These are phyloP conservation scores for Leonotis leonurus DNA, from an alignment of 257 asterid species.

Conservation along the genomic window DNA sequence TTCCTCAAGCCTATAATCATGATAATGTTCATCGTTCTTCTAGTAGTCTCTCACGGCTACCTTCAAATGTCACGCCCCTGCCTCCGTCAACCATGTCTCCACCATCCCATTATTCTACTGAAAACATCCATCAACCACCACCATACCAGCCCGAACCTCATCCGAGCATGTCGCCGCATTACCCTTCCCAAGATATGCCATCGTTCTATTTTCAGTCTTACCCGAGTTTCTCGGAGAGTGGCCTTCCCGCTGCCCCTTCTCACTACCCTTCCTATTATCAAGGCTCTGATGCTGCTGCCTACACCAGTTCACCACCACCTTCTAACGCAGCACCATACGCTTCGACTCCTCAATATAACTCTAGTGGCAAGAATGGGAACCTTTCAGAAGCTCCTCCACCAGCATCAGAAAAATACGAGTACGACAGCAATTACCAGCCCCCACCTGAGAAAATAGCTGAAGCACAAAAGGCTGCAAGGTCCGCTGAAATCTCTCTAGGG, in stretches of 20 bases:
- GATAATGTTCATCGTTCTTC: slow-evolving; percentile 34
- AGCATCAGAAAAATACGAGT: slow-evolving; percentile 34
- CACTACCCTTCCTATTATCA: slow-evolving; percentile 60
- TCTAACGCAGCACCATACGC: slow-evolving; percentile 33
- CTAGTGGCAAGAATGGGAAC: slow-evolving; percentile 36
- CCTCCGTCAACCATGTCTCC: slow-evolving; percentile 28
- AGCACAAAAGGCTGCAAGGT: slow-evolving; percentile 94
- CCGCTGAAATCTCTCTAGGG: slow-evolving; percentile 88
- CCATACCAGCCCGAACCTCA: slow-evolving; percentile 32
- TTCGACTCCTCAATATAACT: slow-evolving; percentile 36
- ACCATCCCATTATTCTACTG: slow-evolving; percentile 24
- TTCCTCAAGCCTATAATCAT: slow-evolving; percentile 21
- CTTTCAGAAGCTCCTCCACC: slow-evolving; percentile 41
- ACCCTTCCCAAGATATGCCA: slow-evolving; percentile 44
- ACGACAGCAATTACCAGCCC: slow-evolving; percentile 76
- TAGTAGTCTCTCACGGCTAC: slow-evolving; percentile 25
- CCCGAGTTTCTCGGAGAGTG: slow-evolving; percentile 67
- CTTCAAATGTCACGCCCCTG: slow-evolving; percentile 29
- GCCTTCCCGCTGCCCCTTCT: slow-evolving; percentile 66
- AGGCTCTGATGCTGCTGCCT: slow-evolving; percentile 49
- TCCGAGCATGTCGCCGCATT: slow-evolving; percentile 48
- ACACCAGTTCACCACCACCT: slow-evolving; percentile 34
- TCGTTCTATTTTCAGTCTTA: slow-evolving; percentile 63
- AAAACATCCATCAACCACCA: slow-evolving; percentile 39
- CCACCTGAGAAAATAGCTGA: slow-evolving; percentile 77